phyloP scores from a whole-genome alignment of 257 asterid genomes.

The Solanum corneliomulleri region DNA sequence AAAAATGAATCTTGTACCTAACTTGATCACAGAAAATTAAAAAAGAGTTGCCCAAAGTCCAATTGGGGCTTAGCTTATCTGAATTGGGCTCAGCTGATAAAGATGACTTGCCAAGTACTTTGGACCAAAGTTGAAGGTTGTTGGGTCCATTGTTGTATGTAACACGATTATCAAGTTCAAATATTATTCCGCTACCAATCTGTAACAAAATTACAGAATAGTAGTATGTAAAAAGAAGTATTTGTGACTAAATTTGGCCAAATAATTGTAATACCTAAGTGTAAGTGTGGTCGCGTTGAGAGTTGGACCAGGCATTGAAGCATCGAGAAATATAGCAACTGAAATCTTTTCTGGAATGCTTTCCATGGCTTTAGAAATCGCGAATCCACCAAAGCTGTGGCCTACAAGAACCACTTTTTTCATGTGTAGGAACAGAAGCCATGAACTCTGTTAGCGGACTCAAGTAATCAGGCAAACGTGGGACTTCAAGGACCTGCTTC shows the following conservation, averaged over 20 bases:
- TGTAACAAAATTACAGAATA: background rate
- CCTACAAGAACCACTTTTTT: conserved; percentile 20
- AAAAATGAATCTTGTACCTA: background rate
- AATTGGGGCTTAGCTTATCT: background rate
- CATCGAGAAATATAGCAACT: conserved; percentile 14
- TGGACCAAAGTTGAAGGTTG: conserved; percentile 2
- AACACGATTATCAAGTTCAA: background rate
- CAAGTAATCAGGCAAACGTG: conserved; percentile 6
- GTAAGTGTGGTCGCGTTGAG: background rate
- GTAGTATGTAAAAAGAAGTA: background rate
- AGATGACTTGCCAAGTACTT: background rate
- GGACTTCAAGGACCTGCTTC: background rate
- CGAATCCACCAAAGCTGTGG: conserved; percentile 20
- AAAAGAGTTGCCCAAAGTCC: background rate
- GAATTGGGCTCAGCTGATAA: conserved; percentile 14
- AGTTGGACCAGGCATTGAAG: conserved; percentile 14
- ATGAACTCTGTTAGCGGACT: conserved; percentile 17
- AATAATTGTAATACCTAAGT: conserved; percentile 1
- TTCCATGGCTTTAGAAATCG: conserved; percentile 24
- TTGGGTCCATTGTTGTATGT: conserved; percentile 3
- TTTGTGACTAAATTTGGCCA: background rate
- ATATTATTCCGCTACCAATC: background rate
- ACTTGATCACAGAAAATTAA: background rate
- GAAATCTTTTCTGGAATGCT: conserved; percentile 13
- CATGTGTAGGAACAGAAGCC: conserved; percentile 8